Evolutionary conservation across 192 early-diverging fungal species (phyloP).

Genomic region (Tieghemiomyces parasiticus): DNA sequence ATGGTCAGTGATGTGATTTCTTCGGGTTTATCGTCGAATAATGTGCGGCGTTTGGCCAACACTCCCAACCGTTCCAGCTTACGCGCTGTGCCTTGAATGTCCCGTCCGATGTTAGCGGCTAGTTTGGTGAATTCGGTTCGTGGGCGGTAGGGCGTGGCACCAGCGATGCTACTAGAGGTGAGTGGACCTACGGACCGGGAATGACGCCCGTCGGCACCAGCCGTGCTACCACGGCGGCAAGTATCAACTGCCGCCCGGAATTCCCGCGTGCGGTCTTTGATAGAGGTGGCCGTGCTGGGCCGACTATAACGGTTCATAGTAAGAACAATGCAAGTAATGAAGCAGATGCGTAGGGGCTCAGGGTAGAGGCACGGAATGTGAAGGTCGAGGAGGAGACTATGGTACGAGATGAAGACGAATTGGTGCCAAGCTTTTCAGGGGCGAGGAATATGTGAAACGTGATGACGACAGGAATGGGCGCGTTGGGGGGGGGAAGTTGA

Average conservation of each 20-base stretch:
- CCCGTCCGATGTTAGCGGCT: conserved; percentile 67
- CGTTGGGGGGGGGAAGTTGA: too few species aligned
- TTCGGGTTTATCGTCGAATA: conserved; percentile 93
- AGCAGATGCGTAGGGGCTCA: too few species aligned
- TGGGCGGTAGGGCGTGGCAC: conserved; percentile 19
- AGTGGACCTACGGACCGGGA: conserved; percentile 19
- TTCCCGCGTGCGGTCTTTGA: conserved; percentile 71
- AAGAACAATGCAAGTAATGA: too few species aligned
- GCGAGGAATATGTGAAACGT: too few species aligned
- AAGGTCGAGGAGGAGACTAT: too few species aligned
- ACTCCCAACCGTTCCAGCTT: conserved; percentile 76
- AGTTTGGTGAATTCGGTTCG: conserved; percentile 70
- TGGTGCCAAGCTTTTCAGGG: too few species aligned
- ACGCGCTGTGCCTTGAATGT: conserved; percentile 70
- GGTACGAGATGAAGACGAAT: too few species aligned
- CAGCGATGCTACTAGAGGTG: conserved; percentile 14
- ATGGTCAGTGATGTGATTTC: conserved; percentile 67
- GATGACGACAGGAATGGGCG: too few species aligned
- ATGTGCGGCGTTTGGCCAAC: conserved; percentile 85
- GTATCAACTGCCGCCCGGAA: conserved; percentile 71
- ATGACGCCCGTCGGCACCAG: not conserved
- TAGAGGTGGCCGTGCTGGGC: too few species aligned
- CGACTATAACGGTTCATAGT: too few species aligned
- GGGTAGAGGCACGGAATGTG: too few species aligned
- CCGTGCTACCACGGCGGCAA: conserved; percentile 30